Conservation (phyloP, 1,139 yeast species). For the Geotrichum aggregatum region DNA sequence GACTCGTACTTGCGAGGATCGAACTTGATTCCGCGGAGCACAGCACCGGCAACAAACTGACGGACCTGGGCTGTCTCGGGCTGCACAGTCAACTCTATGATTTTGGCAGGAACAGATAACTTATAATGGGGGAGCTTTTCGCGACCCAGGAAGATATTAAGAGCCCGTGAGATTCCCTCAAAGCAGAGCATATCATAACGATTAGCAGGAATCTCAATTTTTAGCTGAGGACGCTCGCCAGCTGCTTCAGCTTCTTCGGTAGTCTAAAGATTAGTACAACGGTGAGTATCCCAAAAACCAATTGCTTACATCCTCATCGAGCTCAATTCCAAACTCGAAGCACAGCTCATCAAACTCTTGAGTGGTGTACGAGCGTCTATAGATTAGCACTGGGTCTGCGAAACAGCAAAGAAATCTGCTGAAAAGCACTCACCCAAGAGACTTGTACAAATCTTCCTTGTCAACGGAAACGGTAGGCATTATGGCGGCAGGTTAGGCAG, state of each 20-base stretch:
- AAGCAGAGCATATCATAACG: constrained; percentile 95
- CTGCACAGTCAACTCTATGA: constrained; percentile 62
- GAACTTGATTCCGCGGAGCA: constrained; percentile 76
- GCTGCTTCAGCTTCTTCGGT: constrained; percentile 52
- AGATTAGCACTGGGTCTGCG: constrained; percentile 6
- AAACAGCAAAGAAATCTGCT: background rate
- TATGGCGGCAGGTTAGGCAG: constrained; percentile 22
- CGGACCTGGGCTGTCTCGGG: constrained; percentile 69
- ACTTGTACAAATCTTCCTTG: constrained; percentile 81
- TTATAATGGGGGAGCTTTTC: constrained; percentile 61
- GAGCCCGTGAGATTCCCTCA: constrained; percentile 95
- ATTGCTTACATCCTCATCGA: constrained; percentile 70
- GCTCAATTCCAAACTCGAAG: constrained; percentile 92
- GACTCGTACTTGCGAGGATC: constrained; percentile 85
- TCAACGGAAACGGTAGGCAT: constrained; percentile 98
- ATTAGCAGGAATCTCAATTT: constrained; percentile 96
- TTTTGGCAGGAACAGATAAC: constrained; percentile 48
- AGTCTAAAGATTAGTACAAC: constrained; percentile 23
- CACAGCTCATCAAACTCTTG: too few species aligned
- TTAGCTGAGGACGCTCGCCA: constrained; percentile 90
- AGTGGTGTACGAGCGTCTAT: constrained; percentile 65
- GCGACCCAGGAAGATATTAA: constrained; percentile 82
- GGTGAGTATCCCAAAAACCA: background rate
- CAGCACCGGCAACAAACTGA: constrained; percentile 93
- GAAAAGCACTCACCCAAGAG: constrained; percentile 46